Evolutionary conservation across 2,329 filamentous ascomycete species (phyloP), one percentile per base, ranked within the genome.

Genomic region (Hypoxylon sp.): DNA sequence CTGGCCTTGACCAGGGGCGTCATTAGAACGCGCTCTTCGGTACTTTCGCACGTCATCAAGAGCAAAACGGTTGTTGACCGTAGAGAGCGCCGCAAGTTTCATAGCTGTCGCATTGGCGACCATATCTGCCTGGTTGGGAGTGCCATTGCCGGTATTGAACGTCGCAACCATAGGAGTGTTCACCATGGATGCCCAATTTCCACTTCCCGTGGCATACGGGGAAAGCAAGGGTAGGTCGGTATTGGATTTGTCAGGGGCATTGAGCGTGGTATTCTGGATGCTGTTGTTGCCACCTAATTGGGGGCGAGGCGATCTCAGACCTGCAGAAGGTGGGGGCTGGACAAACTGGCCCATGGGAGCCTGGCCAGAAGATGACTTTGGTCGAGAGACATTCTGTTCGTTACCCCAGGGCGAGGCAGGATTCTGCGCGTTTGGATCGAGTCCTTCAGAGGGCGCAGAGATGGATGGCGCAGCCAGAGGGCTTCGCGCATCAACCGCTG

Each of bases 101-200:
- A 99, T 99, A 22, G 96, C 96, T 14, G 96, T 98, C 26, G 96
- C 96, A 78, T 98, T 99, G 66, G 96, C 96, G 64, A 99, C 92
- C 95, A 98, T 98, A 77, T 99, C 96, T 14, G 94, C 94, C 79
- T 98, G 94, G 62, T 87, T 90, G 51, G 84, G 85, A 44, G 84
- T 82, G 42, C 86, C 79, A 90, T 87, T 81, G 88, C 91, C 75
- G 81, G 87, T 69, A 71, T 87, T 91, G 80, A 98, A 99, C 73
- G 91, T 95, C 44, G 93, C 84, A 4, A 95, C 93, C 92, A 98
- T 97, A 1, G 96, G 96, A 1, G 96, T 99, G 82, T 97, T 98
- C 71, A 97, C 91, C 92, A 98, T 97, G 8, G 96, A 98, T 24
- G 96, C 96, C 96, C 96, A 99, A 84, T 96, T 98, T 63, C 93